Base-by-base conservation (phyloP, 164 flowering plant species). In the Saururus chinensis region DNA sequence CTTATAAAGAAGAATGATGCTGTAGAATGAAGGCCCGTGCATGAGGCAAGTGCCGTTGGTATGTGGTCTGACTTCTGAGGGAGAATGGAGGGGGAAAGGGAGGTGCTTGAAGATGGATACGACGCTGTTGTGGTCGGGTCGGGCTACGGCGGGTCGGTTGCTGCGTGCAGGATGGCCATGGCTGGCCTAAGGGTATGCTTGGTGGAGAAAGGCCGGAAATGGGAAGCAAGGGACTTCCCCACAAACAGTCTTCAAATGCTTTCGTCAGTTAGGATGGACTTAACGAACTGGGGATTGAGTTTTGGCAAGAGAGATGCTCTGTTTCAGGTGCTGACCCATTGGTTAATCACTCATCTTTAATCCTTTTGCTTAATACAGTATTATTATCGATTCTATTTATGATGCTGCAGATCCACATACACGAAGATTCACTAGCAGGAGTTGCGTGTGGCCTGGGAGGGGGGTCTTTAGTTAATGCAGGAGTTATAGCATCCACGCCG, bases 81-180 rank as follows among this genome's bases (percentile, higher is more conserved):
- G 6, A 30, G 37, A 30, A 30, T 30, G 37, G 37, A 30, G 37
- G 37, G 37, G 6, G 37, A 30, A 30, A 30, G 60, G 21, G 53
- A 56, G 25, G 55, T 2, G 19, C 26, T 21, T 24, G 41, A 25
- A 23, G 76, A 66, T 4, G 74, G 82, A 49, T 84, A 75, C 61
- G 86, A 84, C 70, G 83, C 82, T 7, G 63, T 84, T 37, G 84
- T 84, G 23, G 75, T 81, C 41, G 86, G 86, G 35, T 84, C 84
- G 3, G 85, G 86, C 23, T 82, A 84, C 51, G 88, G 88, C 51
- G 89, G 89, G 56, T 78, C 82, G 1, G 81, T 80, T 25, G 86
- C 86, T 5, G 84, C 86, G 22, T 82, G 77, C 73, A 69, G 84
- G 58, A 37, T 84, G 80, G 62, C 86, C 8, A 62, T 70, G 77